phyloP scores from a whole-genome alignment of 2,329 filamentous ascomycete genomes.

The Sporothrix curviconia region DNA sequence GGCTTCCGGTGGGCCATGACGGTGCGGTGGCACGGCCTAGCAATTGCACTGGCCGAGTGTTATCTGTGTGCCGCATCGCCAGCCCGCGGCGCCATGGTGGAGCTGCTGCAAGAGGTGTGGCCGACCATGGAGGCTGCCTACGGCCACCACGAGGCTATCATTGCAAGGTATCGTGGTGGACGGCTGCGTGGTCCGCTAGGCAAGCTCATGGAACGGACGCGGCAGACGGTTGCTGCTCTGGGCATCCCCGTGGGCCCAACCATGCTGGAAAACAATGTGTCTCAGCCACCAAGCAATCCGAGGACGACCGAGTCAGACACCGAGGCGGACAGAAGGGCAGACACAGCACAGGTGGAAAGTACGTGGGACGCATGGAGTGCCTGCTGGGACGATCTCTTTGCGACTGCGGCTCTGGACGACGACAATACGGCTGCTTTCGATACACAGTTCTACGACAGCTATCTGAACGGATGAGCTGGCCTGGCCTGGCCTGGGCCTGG shows the following conservation, averaged over 20 bases:
- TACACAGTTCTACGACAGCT: neutral
- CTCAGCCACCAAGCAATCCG: too few species aligned
- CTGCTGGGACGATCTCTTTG: neutral
- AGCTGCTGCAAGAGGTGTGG: constrained; percentile 22
- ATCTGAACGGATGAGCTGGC: neutral
- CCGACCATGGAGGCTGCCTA: constrained; percentile 24
- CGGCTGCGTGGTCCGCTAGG: neutral
- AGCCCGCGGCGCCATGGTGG: constrained; percentile 15
- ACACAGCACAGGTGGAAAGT: neutral
- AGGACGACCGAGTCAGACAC: too few species aligned
- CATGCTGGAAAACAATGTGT: too few species aligned
- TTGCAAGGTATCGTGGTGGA: constrained; percentile 1
- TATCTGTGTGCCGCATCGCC: constrained; percentile 17
- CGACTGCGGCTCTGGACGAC: neutral
- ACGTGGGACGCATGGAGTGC: neutral
- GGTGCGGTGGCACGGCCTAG: constrained; percentile 25
- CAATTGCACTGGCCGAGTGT: constrained; percentile 26
- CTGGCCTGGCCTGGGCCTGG: neutral
- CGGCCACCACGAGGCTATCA: constrained; percentile 13
- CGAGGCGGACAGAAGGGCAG: too few species aligned
- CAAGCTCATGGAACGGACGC: neutral
- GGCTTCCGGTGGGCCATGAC: constrained; percentile 26
- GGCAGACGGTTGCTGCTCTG: neutral
- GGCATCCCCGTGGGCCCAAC: too few species aligned
- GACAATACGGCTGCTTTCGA: neutral